Evolutionary conservation across 208 protist species (phyloP).

Genomic region (Phytomonas serpens): DNA sequence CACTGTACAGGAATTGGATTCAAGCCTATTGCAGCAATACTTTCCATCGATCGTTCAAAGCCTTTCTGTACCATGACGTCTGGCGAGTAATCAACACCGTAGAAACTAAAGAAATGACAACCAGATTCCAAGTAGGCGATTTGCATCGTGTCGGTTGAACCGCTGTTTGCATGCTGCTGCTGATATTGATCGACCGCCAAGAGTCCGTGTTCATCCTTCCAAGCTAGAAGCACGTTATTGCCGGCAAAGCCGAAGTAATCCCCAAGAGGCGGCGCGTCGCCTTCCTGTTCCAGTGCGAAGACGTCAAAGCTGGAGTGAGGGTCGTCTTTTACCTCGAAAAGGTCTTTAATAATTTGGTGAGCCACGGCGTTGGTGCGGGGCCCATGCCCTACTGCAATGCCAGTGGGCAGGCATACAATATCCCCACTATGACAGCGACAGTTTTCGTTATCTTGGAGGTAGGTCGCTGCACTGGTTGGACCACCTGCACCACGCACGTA

Average conservation of each 20-base stretch:
- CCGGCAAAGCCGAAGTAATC: constrained; percentile 91
- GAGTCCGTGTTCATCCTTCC: constrained; percentile 90
- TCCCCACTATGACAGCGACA: constrained; percentile 85
- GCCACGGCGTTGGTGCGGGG: constrained; percentile 80
- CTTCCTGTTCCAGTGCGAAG: constrained; percentile 84
- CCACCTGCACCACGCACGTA: constrained; percentile 80
- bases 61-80: constrained; percentile 88
- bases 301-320: constrained; percentile 44
- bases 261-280: constrained; percentile 82
- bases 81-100: constrained; percentile 66
- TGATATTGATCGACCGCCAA: constrained; percentile 88
- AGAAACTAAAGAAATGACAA: constrained; percentile 89
- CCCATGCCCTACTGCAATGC: constrained; percentile 82
- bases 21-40: constrained; percentile 71
- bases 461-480: constrained; percentile 56
- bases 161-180: constrained; percentile 27
- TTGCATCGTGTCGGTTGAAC: constrained; percentile 11
- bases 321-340: constrained; percentile 49
- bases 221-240: constrained; percentile 78
- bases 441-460: constrained; percentile 75
- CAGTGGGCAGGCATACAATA: constrained; percentile 75
- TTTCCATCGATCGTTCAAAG: constrained; percentile 87
- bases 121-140: constrained; percentile 87
- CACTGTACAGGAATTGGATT: constrained; percentile 89
- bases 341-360: constrained; percentile 62